phyloP scores from a whole-genome alignment of 2,329 filamentous ascomycete genomes.

The Hypoxylon sp. region DNA sequence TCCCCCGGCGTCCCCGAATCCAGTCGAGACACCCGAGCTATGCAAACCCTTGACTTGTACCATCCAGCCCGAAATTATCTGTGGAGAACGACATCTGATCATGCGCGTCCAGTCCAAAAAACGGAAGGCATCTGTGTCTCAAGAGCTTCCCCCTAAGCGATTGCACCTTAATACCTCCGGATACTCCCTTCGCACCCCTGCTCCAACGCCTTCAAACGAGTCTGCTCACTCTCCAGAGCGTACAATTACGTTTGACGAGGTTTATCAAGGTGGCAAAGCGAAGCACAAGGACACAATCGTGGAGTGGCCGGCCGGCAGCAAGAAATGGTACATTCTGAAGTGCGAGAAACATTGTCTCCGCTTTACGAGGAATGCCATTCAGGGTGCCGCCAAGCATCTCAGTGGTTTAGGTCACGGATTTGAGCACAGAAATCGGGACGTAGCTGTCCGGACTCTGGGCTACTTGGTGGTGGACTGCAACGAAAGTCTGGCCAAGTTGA shows the following conservation, averaged over 20 bases:
- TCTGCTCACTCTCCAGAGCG: constrained; percentile 21
- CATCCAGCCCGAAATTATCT: constrained; percentile 31
- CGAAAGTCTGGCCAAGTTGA: constrained; percentile 48
- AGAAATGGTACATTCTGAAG: constrained; percentile 57
- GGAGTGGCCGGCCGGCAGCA: constrained; percentile 50
- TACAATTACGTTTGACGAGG: constrained; percentile 56
- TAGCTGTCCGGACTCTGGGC: constrained; percentile 55
- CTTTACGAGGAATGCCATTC: constrained; percentile 55
- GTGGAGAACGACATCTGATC: constrained; percentile 40
- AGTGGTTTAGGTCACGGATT: constrained; percentile 52
- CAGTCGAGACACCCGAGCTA: constrained; percentile 5
- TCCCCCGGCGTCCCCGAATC: constrained; percentile 6
- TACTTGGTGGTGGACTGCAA: constrained; percentile 56
- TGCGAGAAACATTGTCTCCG: constrained; percentile 58
- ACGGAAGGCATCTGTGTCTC: constrained; percentile 29
- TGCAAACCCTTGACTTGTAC: constrained; percentile 33
- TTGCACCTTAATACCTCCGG: constrained; percentile 30
- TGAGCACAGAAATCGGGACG: constrained; percentile 50
- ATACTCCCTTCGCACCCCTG: constrained; percentile 32
- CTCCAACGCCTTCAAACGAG: constrained; percentile 18
- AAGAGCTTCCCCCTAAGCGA: constrained; percentile 26
- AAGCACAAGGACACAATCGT: constrained; percentile 54
- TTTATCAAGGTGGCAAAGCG: constrained; percentile 55
- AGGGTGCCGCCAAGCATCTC: constrained; percentile 59
- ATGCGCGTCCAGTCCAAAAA: constrained; percentile 43